A percentile compares a stretch with the other conserved stretches of the same genome.
phyloP scores from a whole-genome alignment of 495 filamentous ascomycete species.

The Ramalina peruviana region DNA sequence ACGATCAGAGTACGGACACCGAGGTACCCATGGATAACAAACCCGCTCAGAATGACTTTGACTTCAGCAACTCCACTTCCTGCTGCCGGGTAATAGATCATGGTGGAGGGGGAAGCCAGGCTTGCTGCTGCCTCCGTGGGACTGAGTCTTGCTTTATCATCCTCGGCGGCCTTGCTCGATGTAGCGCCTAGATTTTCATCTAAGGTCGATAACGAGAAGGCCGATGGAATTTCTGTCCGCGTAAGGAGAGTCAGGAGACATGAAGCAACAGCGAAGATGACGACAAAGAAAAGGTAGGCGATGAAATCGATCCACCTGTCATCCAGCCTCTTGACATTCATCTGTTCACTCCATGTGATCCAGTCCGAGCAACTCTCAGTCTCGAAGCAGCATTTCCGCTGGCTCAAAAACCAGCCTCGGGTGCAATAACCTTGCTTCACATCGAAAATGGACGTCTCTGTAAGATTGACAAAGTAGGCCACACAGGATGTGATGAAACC shows the following conservation, averaged over 20 bases:
- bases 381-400: slow-evolving; percentile 64
- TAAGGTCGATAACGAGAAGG: slow-evolving; percentile 69
- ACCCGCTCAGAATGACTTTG: slow-evolving; percentile 92
- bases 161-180: slow-evolving; percentile 23
- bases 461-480: slow-evolving; percentile 80
- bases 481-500: slow-evolving; percentile 75
- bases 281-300: slow-evolving; percentile 55
- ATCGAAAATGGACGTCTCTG: slow-evolving; percentile 74
- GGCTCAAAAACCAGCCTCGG: slow-evolving; percentile 53
- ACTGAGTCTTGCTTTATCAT: slow-evolving; percentile 24
- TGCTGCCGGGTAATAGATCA: slow-evolving; percentile 90
- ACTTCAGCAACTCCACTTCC: slow-evolving; percentile 96
- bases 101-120: slow-evolving; percentile 37
- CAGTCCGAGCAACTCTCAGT: slow-evolving; percentile 51
- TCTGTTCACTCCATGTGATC: slow-evolving; percentile 59
- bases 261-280: slow-evolving; percentile 57
- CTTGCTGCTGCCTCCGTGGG: slow-evolving; percentile 12
- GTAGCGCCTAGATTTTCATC: slow-evolving; percentile 62
- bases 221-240: slow-evolving; percentile 81
- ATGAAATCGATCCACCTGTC: slow-evolving; percentile 53
- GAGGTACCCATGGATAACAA: slow-evolving; percentile 91
- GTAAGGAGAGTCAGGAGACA: slow-evolving; percentile 75
- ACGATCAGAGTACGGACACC: slow-evolving; percentile 77
- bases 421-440: slow-evolving; percentile 82
- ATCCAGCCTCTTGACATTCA: slow-evolving; percentile 36